Evolutionary conservation across 139 green algal genomes (phyloP).

Genomic region (Picochlorum sp.): DNA sequence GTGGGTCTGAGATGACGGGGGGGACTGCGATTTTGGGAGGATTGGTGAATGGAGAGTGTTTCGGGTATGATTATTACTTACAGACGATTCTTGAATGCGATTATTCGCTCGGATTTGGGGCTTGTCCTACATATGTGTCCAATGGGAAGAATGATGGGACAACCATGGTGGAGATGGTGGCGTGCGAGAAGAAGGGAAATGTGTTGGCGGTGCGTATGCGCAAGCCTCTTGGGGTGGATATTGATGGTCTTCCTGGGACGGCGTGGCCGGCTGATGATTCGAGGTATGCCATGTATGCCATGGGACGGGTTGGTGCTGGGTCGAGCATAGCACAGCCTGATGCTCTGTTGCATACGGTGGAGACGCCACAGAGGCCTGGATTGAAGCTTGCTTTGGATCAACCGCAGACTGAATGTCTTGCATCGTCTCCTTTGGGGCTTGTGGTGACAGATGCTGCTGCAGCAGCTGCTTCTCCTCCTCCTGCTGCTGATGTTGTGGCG

Average conservation of each 20-base stretch:
- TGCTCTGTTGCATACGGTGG: not conserved
- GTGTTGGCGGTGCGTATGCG: not conserved
- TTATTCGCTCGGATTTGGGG: not conserved
- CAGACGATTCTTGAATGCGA: not conserved
- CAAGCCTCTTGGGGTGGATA: not conserved
- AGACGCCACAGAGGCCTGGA: not conserved
- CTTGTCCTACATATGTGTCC: not conserved
- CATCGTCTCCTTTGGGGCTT: too few species aligned
- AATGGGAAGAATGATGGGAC: not conserved
- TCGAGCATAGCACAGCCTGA: not conserved
- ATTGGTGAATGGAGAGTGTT: not conserved
- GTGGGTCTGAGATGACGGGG: not conserved
- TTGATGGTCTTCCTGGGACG: not conserved
- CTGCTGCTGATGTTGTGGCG: too few species aligned
- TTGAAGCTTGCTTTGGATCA: not conserved
- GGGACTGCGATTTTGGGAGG: not conserved
- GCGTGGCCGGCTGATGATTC: not conserved
- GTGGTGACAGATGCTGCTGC: too few species aligned
- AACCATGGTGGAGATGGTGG: not conserved
- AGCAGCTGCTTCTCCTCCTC: too few species aligned
- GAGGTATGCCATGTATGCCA: conserved; percentile 1
- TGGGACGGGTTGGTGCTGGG: not conserved
- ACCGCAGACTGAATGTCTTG: too few species aligned
- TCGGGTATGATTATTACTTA: not conserved
- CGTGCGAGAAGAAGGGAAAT: not conserved